Percentiles rank a stretch among this genome's conserved stretches.
These are phyloP conservation scores for Aspergillus haitiensis DNA, from an alignment of 495 filamentous ascomycete genomes.

Conservation along the genomic window DNA sequence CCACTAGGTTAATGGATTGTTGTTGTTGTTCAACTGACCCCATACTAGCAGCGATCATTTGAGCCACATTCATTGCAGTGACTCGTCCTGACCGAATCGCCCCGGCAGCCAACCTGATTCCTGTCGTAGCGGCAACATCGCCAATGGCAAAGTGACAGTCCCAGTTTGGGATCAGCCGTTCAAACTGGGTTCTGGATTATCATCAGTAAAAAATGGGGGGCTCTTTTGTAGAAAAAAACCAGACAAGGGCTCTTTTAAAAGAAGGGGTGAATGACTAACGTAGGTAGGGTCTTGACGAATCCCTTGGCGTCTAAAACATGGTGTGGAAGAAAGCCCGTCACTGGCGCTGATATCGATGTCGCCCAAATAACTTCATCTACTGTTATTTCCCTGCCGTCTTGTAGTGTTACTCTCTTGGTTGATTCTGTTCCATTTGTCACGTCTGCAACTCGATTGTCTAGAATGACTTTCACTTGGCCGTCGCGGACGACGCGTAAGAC, in stretches of 20 bases:
- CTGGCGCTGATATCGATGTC: constrained; percentile 49
- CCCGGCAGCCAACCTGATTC: constrained; percentile 4
- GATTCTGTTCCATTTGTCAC: constrained; percentile 30
- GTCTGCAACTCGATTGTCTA: neutral
- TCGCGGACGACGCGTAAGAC: constrained; percentile 47
- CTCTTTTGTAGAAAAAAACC: too few species aligned
- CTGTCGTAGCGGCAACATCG: constrained; percentile 14
- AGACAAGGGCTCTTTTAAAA: too few species aligned
- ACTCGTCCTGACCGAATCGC: constrained; percentile 6
- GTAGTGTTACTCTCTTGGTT: constrained; percentile 44
- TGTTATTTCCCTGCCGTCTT: constrained; percentile 48
- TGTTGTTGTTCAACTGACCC: neutral
- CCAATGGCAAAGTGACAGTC: constrained; percentile 50
- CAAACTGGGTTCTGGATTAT: constrained; percentile 34
- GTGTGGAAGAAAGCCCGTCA: constrained; percentile 49
- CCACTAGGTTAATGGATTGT: neutral
- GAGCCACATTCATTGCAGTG: constrained; percentile 3
- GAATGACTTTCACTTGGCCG: constrained; percentile 49
- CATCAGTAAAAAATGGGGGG: too few species aligned
- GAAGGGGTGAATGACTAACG: too few species aligned
- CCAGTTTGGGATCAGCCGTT: constrained; percentile 38
- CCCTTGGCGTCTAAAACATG: constrained; percentile 47
- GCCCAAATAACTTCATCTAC: constrained; percentile 56
- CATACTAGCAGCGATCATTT: neutral
- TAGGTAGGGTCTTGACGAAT: constrained; percentile 48